Percentiles rank a stretch among this genome's conserved stretches.
phyloP scores from a whole-genome alignment of 441 rosid species.

The Breynia disticha region DNA sequence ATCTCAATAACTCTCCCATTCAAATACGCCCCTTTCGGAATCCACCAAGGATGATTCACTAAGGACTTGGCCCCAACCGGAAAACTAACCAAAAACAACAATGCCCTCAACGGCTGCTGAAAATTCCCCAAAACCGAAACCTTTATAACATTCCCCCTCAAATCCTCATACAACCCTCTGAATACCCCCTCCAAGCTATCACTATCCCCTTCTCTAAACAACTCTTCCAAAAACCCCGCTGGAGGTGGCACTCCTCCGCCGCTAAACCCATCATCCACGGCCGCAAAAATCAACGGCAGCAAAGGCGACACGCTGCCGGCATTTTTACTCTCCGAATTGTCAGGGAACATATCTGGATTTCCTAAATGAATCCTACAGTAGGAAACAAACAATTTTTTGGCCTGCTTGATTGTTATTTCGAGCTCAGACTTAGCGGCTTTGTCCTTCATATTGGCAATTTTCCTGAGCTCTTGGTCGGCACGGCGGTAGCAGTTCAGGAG shows the following conservation, averaged over 20 bases:
- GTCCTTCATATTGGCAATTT: conserved; percentile 78
- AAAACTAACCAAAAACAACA: conserved; percentile 61
- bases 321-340: conserved; percentile 11
- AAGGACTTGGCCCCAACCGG: conserved; percentile 74
- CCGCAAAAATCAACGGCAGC: conserved; percentile 58
- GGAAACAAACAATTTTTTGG: conserved; percentile 61
- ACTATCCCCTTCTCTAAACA: conserved; percentile 67
- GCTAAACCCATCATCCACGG: conserved; percentile 41
- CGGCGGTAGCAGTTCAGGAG: conserved; percentile 74
- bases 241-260: conserved; percentile 25
- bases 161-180: conserved; percentile 78
- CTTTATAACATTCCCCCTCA: conserved; percentile 72
- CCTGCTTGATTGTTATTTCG: conserved; percentile 53
- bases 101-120: conserved; percentile 81
- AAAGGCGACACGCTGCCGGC: conserved; percentile 39
- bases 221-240: conserved; percentile 76
- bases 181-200: conserved; percentile 73
- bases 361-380: conserved; percentile 73
- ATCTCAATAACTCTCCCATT: conserved; percentile 90
- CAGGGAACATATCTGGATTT: conserved; percentile 58
- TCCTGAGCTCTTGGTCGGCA: conserved; percentile 65
- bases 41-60: conserved; percentile 92
- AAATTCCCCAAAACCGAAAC: conserved; percentile 83
- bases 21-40: conserved; percentile 81
- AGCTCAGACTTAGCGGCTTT: conserved; percentile 49